These are phyloP conservation scores for Phialophora verrucosa DNA, from an alignment of 2,329 filamentous ascomycete genomes.

Conservation along the genomic window DNA sequence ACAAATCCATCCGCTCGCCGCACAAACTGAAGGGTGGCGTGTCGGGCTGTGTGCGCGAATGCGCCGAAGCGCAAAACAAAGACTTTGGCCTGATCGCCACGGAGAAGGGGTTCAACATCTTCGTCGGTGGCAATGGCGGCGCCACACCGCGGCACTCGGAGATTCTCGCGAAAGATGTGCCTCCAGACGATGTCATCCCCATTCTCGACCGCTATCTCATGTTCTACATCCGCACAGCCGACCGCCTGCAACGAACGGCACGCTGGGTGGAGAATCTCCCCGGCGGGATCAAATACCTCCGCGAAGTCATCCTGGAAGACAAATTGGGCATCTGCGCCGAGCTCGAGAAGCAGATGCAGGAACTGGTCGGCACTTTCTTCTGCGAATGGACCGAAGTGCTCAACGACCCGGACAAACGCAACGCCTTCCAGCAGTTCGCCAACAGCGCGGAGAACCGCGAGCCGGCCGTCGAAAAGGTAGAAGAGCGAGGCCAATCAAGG, in stretches of 20 bases:
- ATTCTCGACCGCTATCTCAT: slow-evolving; percentile 88
- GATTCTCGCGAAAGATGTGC: slow-evolving; percentile 83
- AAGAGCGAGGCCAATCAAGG: slow-evolving; percentile 73
- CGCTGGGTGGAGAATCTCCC: slow-evolving; percentile 85
- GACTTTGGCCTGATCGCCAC: slow-evolving; percentile 92
- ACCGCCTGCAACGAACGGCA: slow-evolving; percentile 86
- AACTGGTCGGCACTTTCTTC: slow-evolving; percentile 81
- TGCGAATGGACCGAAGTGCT: slow-evolving; percentile 91
- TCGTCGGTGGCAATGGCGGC: slow-evolving; percentile 86
- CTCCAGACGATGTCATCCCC: slow-evolving; percentile 78
- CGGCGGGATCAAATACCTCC: slow-evolving; percentile 81
- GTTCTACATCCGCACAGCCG: slow-evolving; percentile 92
- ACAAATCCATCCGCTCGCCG: slow-evolving; percentile 86
- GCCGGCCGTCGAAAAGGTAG: slow-evolving; percentile 68
- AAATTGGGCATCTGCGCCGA: slow-evolving; percentile 83
- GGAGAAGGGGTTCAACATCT: slow-evolving; percentile 92
- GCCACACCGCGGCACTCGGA: slow-evolving; percentile 83
- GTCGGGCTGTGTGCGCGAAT: slow-evolving; percentile 89
- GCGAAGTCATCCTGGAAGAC: slow-evolving; percentile 82
- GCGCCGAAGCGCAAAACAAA: slow-evolving; percentile 90
- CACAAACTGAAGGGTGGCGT: slow-evolving; percentile 94
- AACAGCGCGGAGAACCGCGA: slow-evolving; percentile 77
- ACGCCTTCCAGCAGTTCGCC: slow-evolving; percentile 79
- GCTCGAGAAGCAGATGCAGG: slow-evolving; percentile 85
- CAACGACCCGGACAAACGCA: slow-evolving; percentile 68